These are phyloP conservation scores for Tuber calosporum DNA, from an alignment of 495 filamentous ascomycete species.

Conservation along the genomic window DNA sequence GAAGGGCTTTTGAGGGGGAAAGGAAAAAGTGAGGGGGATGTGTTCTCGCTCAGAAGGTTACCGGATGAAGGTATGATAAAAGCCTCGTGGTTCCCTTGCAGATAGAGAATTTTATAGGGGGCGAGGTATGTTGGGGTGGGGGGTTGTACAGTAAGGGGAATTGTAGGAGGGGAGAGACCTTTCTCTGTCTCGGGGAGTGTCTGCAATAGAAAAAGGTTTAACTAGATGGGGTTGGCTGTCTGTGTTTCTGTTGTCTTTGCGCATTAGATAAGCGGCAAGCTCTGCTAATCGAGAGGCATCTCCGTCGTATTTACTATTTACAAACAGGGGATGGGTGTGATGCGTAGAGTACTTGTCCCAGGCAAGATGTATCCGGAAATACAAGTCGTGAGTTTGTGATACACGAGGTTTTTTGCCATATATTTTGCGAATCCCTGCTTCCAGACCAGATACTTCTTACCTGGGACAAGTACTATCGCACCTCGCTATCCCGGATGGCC, in stretches of 20 bases:
- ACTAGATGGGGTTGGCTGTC: not conserved
- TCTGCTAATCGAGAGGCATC: not conserved
- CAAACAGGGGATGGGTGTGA: not conserved
- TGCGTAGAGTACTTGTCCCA: too few relatives aligned
- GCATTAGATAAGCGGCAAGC: not conserved
- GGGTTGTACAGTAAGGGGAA: too few relatives aligned
- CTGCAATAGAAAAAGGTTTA: not conserved
- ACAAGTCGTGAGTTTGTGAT: too few relatives aligned
- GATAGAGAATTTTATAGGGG: not conserved
- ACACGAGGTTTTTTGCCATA: too few relatives aligned
- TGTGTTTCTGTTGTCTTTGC: not conserved
- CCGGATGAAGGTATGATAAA: not conserved
- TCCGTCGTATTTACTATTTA: not conserved
- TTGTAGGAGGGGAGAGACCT: not conserved
- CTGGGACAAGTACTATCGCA: too few relatives aligned
- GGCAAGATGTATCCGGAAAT: not conserved
- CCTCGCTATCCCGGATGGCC: too few relatives aligned
- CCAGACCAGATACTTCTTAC: too few relatives aligned
- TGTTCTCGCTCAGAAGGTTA: not conserved
- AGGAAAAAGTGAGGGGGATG: not conserved
- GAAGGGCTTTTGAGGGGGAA: not conserved
- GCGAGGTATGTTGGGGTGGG: not conserved
- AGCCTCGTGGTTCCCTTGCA: not conserved
- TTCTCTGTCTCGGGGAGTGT: not conserved
- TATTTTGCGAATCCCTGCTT: too few relatives aligned